Percentiles rank a stretch among this genome's conserved stretches.
phyloP scores from a whole-genome alignment of 1,139 yeast genomes.

The Lodderomyces metapsilosis region DNA sequence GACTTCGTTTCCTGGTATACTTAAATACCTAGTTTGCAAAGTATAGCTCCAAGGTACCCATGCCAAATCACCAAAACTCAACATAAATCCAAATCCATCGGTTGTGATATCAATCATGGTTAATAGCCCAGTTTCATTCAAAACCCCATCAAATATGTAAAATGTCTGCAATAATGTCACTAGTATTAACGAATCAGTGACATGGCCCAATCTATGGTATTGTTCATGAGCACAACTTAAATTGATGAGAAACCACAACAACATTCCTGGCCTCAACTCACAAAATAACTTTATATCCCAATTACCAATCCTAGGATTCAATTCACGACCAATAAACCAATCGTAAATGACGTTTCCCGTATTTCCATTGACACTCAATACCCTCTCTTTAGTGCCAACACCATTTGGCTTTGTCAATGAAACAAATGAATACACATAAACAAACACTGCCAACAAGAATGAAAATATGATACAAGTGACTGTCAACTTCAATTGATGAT shows the following conservation, averaged over 20 bases:
- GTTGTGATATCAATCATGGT: conserved; percentile 96
- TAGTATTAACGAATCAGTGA: conserved; percentile 71
- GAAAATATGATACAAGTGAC: conserved; percentile 66
- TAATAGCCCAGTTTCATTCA: conserved; percentile 84
- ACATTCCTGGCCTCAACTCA: conserved; percentile 92
- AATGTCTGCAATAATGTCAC: conserved; percentile 72
- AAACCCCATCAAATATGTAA: conserved; percentile 87
- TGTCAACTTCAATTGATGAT: conserved; percentile 64
- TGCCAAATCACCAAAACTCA: conserved; percentile 89
- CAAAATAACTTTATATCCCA: conserved; percentile 90
- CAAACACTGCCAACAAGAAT: conserved; percentile 57
- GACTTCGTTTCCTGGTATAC: conserved; percentile 54
- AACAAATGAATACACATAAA: conserved; percentile 66
- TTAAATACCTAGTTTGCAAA: conserved; percentile 78
- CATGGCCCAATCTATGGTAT: conserved; percentile 55
- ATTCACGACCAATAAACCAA: conserved; percentile 96
- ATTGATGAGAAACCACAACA: conserved; percentile 81
- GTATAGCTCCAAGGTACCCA: conserved; percentile 94
- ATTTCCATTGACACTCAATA: conserved; percentile 86
- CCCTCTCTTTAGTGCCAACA: conserved; percentile 57
- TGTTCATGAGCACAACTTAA: conserved; percentile 81
- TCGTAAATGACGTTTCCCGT: conserved; percentile 74
- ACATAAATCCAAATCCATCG: conserved; percentile 97
- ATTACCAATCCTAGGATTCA: conserved; percentile 84
- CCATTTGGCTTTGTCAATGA: conserved; percentile 54